These are phyloP conservation scores for Geranium incanum DNA, from an alignment of 441 rosid species.

Conservation along the genomic window DNA sequence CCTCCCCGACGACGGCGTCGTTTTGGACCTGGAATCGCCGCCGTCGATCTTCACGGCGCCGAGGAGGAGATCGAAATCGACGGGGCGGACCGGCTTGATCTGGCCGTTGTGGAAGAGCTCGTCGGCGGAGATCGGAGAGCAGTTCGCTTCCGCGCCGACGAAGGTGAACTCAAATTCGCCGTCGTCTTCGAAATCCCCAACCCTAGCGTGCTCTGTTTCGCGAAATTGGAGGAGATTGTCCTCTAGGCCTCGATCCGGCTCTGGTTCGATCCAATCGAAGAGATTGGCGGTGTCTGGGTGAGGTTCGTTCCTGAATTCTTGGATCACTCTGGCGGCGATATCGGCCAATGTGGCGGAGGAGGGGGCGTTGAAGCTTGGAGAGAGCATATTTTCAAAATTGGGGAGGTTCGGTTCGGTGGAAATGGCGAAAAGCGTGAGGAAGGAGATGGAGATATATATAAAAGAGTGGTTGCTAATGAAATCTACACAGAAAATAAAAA, in stretches of 20 bases:
- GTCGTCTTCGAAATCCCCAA: background rate
- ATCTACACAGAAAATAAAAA: too few relatives aligned
- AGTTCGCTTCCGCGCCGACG: background rate
- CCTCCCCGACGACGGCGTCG: background rate
- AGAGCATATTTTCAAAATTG: background rate
- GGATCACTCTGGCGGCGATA: background rate
- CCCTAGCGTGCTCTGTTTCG: background rate
- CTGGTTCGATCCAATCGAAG: background rate
- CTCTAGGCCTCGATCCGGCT: too few relatives aligned
- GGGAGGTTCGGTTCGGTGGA: background rate
- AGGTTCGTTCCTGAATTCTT: background rate
- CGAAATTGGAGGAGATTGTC: too few relatives aligned
- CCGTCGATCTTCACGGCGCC: background rate
- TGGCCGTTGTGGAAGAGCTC: background rate
- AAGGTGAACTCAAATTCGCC: background rate
- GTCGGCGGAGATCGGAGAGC: background rate
- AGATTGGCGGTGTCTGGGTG: background rate
- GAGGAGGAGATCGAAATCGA: background rate
- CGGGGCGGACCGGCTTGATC: background rate
- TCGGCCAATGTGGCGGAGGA: background rate
- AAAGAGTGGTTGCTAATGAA: background rate
- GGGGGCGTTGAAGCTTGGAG: constrained; percentile 2
- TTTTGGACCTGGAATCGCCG: background rate
- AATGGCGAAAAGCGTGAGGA: background rate
- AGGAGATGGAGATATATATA: background rate